phyloP scores from a whole-genome alignment of 306 rosid species.

The Ziziphus jujuba region DNA sequence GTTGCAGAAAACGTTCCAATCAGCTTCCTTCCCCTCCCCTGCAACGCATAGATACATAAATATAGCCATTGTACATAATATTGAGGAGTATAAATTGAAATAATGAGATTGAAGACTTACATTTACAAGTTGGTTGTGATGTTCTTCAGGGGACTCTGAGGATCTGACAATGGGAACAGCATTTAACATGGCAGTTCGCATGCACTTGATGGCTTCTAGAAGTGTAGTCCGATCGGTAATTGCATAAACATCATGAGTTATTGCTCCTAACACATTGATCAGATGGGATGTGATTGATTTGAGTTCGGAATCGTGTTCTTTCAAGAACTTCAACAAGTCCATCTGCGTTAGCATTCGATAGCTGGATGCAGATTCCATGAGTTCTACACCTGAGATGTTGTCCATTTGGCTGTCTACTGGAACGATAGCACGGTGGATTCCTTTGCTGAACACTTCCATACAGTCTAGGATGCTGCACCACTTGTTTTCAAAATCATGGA shows the following conservation, averaged over 20 bases:
- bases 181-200: slow-evolving; percentile 55
- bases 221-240: slow-evolving; percentile 67
- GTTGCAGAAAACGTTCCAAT: slow-evolving; percentile 78
- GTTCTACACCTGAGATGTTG: slow-evolving; percentile 60
- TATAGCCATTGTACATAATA: background rate
- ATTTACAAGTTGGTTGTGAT: slow-evolving; percentile 58
- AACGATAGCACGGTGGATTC: slow-evolving; percentile 79
- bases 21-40: slow-evolving; percentile 68
- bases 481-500: background rate
- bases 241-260: slow-evolving; percentile 56
- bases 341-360: slow-evolving; percentile 79
- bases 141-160: slow-evolving; percentile 35
- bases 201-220: slow-evolving; percentile 64
- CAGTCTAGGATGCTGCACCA: slow-evolving; percentile 63
- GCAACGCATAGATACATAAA: background rate
- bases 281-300: slow-evolving; percentile 27
- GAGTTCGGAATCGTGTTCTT: slow-evolving; percentile 34
- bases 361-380: slow-evolving; percentile 63
- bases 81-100: background rate
- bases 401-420: slow-evolving; percentile 59
- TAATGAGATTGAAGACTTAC: slow-evolving; percentile 29
- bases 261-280: slow-evolving; percentile 51
- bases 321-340: slow-evolving; percentile 68
- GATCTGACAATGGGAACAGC: slow-evolving; percentile 77
- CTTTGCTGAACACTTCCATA: slow-evolving; percentile 95